Percentiles rank a stretch among this genome's conserved stretches.
Evolutionary conservation across 495 filamentous ascomycete species (phyloP).

Genomic region (Penicillium pulvis): DNA sequence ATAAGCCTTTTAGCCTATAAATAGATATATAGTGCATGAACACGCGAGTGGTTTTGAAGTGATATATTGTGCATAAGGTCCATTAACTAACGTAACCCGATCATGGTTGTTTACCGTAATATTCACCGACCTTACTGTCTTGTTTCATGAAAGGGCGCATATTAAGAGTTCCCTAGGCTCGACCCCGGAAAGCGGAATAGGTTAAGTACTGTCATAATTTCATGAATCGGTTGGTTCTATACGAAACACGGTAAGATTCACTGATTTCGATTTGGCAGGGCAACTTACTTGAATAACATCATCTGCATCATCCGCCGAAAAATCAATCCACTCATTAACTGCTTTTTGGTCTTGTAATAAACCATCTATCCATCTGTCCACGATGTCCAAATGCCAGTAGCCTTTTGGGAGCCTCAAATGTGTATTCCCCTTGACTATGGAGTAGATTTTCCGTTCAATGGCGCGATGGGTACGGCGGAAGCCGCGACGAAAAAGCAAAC

Average conservation of each 20-base stretch:
- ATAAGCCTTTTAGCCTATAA: no score
- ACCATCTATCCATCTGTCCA: neutral
- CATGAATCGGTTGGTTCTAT: neutral
- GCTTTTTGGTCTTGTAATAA: neutral
- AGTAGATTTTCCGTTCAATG: neutral
- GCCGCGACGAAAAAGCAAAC: neutral
- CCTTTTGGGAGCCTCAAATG: neutral
- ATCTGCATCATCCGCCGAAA: neutral
- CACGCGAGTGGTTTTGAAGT: no score
- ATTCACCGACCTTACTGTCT: no score
- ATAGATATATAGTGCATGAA: no score
- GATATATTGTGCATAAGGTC: no score
- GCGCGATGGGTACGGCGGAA: neutral
- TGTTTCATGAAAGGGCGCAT: no score
- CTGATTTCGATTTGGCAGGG: neutral
- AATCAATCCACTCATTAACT: neutral
- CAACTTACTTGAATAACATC: neutral
- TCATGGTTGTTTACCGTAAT: no score
- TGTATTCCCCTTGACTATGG: neutral
- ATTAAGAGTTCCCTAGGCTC: no score
- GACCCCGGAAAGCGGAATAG: neutral
- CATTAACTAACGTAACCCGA: no score
- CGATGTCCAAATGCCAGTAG: neutral
- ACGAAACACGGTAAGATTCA: neutral
- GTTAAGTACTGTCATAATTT: neutral